Percentiles rank a stretch among this genome's conserved stretches.
Evolutionary conservation across 73 alveolate species (phyloP).

Genomic region (Symbiodinium natans): DNA sequence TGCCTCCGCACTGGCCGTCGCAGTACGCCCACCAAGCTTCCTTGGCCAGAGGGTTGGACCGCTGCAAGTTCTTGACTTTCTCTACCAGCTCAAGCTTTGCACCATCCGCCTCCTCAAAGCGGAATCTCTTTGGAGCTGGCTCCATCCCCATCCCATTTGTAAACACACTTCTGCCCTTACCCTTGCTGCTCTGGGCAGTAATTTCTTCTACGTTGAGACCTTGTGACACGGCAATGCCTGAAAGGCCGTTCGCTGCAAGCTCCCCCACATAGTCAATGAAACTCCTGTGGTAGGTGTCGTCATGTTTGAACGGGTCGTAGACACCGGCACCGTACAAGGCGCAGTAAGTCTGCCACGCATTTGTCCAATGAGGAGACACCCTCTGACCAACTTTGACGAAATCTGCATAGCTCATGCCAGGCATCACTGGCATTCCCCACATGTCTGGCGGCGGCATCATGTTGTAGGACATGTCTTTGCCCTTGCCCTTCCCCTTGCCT

Average conservation of each 20-base stretch:
- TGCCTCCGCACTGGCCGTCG: slow-evolving; percentile 72
- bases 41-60: slow-evolving; percentile 64
- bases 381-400: slow-evolving; percentile 73
- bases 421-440: neutral
- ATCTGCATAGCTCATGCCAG: neutral
- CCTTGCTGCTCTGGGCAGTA: slow-evolving; percentile 7
- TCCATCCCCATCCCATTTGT: neutral
- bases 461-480: neutral
- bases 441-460: neutral
- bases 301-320: slow-evolving; percentile 69
- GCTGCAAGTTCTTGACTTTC: slow-evolving; percentile 71
- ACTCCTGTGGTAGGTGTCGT: slow-evolving; percentile 45
- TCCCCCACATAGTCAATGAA: slow-evolving; percentile 82
- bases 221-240: slow-evolving; percentile 66
- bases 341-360: slow-evolving; percentile 71
- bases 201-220: slow-evolving; percentile 89
- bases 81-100: slow-evolving; percentile 74
- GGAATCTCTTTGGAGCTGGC: slow-evolving; percentile 44
- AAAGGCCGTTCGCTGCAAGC: slow-evolving; percentile 80
- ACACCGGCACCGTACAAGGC: slow-evolving; percentile 72
- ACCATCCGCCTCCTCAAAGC: slow-evolving; percentile 29
- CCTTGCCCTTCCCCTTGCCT: neutral
- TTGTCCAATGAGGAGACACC: slow-evolving; percentile 67
- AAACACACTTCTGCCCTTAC: slow-evolving; percentile 4
- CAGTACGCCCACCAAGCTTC: slow-evolving; percentile 85